Conservation (phyloP, 2,329 filamentous ascomycete species). For the Paecilomyces variotii region DNA sequence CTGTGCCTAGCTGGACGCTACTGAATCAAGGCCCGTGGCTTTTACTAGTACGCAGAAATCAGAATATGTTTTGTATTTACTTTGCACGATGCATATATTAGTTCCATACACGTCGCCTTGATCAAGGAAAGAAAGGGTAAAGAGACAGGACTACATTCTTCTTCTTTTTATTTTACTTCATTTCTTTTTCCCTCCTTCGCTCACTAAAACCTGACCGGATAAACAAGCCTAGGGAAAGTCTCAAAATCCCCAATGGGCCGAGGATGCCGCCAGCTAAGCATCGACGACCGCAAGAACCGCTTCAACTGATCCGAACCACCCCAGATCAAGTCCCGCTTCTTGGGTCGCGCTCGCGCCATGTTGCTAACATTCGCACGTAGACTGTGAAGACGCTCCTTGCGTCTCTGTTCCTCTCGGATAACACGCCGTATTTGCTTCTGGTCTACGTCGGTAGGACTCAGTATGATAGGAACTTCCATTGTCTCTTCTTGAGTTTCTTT, state of each 20-base stretch:
- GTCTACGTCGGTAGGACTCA: slow-evolving; percentile 21
- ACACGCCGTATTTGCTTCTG: slow-evolving; percentile 16
- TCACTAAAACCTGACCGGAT: neutral
- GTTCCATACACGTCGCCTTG: neutral
- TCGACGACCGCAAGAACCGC: slow-evolving; percentile 17
- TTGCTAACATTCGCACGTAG: slow-evolving; percentile 11
- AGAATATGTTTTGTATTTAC: no score
- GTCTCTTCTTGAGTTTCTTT: slow-evolving; percentile 31
- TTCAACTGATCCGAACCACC: slow-evolving; percentile 27
- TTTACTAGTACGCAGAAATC: no score
- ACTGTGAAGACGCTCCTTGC: slow-evolving; percentile 5
- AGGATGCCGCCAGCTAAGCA: slow-evolving; percentile 17
- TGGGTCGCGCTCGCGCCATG: slow-evolving; percentile 10
- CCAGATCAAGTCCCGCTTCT: slow-evolving; percentile 18
- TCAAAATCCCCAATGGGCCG: neutral
- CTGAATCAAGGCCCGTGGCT: no score
- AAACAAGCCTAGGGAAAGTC: neutral
- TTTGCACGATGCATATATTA: neutral
- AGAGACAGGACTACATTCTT: neutral
- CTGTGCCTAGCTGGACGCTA: no score
- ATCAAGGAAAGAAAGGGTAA: neutral
- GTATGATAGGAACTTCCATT: slow-evolving; percentile 31
- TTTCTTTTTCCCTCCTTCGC: neutral
- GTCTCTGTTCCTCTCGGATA: slow-evolving; percentile 16
- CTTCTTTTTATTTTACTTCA: neutral